These are phyloP conservation scores for Gossypium bickii DNA, from an alignment of 345 rosid genomes.

Conservation along the genomic window DNA sequence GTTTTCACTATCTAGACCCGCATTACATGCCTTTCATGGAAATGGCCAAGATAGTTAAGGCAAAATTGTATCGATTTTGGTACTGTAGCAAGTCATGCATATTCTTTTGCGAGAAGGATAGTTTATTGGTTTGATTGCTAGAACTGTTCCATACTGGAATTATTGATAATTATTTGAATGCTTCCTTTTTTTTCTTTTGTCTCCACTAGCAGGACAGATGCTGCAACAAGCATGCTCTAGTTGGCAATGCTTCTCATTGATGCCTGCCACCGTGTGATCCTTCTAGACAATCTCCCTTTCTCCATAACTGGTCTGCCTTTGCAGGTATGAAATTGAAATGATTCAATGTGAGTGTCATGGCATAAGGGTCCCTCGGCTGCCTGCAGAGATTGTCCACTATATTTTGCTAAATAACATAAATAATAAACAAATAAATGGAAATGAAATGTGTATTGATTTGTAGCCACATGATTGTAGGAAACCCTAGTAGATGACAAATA, in stretches of 20 bases:
- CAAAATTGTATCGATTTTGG: slow-evolving; percentile 16
- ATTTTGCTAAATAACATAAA: background rate
- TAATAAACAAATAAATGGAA: background rate
- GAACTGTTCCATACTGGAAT: slow-evolving; percentile 13
- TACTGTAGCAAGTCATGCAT: background rate
- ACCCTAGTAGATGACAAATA: slow-evolving; percentile 20
- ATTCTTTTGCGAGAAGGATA: background rate
- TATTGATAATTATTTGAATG: slow-evolving; percentile 21
- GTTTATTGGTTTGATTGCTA: slow-evolving; percentile 3
- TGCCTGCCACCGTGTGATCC: background rate
- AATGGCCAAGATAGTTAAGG: background rate
- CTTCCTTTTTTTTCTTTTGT: background rate
- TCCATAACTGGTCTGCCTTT: slow-evolving; percentile 4
- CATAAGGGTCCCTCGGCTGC: slow-evolving; percentile 5
- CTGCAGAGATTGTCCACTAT: slow-evolving; percentile 4
- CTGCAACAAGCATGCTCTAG: too few species aligned
- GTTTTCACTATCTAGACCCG: background rate
- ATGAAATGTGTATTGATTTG: slow-evolving; percentile 12
- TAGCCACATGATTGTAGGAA: slow-evolving; percentile 19
- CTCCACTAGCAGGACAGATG: slow-evolving; percentile 22
- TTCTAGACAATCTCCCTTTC: slow-evolving; percentile 14
- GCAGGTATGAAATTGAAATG: slow-evolving; percentile 16
- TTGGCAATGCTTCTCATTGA: slow-evolving; percentile 5
- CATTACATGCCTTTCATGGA: background rate
- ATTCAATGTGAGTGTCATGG: slow-evolving; percentile 15